Conservation (phyloP, 176 grass and related monocot genomes). For the Oryza glaberrima region DNA sequence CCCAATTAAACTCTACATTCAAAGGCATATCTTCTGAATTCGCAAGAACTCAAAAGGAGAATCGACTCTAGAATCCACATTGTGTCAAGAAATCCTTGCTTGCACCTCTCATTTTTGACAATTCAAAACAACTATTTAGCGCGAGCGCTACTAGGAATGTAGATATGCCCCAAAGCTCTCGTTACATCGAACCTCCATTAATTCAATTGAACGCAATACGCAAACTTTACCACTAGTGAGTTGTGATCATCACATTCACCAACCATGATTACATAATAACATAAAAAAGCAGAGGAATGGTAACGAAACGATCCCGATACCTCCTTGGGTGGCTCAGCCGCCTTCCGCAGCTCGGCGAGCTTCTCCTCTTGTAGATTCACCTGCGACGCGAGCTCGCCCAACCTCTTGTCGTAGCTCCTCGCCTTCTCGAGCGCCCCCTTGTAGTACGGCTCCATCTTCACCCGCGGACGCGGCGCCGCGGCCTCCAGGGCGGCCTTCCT, state of each 20-base stretch:
- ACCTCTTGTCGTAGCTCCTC: slow-evolving; percentile 26
- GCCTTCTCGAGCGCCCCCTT: slow-evolving; percentile 16
- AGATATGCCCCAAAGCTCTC: background rate
- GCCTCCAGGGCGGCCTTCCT: slow-evolving; percentile 30
- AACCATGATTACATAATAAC: background rate
- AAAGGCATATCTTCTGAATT: background rate
- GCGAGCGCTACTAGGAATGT: background rate
- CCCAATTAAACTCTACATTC: background rate
- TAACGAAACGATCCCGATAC: slow-evolving; percentile 38
- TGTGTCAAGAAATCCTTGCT: background rate
- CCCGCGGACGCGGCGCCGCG: background rate
- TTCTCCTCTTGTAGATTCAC: slow-evolving; percentile 25
- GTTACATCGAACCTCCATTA: background rate
- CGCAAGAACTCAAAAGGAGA: background rate
- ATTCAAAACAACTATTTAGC: background rate
- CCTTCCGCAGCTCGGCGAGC: slow-evolving; percentile 22
- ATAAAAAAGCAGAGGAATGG: background rate
- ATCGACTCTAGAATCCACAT: background rate
- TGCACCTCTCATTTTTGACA: too few relatives aligned
- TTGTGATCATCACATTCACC: background rate
- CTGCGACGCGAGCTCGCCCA: slow-evolving; percentile 28
- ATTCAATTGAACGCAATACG: background rate
- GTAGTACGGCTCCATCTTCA: slow-evolving; percentile 13
- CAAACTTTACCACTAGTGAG: background rate
- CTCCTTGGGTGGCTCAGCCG: slow-evolving; percentile 26